Evolutionary conservation across 768 basidiomycete genomes (phyloP).

Genomic region (Suillus discolor): DNA sequence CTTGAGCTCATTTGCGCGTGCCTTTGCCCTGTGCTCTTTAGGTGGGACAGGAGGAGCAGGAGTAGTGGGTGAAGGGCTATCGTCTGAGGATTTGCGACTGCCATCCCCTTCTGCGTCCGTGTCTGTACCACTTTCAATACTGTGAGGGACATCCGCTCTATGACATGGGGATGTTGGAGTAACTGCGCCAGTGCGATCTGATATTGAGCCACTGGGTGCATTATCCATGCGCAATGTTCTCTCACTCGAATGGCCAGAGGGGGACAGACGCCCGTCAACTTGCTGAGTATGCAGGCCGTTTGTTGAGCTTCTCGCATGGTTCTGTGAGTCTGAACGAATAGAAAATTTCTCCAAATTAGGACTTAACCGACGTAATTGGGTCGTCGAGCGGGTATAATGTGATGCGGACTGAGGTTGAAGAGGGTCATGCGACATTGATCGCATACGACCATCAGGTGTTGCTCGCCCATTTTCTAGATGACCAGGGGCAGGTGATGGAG

Average conservation of each 20-base stretch:
- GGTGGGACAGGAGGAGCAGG: conserved; percentile 48
- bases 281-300: conserved; percentile 8
- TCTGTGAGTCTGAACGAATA: conserved; percentile 34
- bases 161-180: conserved; percentile 62
- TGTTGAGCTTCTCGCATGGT: conserved; percentile 8
- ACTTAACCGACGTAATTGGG: conserved; percentile 27
- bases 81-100: conserved; percentile 31
- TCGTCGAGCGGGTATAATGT: conserved; percentile 5
- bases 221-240: conserved; percentile 21
- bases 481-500: conserved; percentile 39
- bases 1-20: conserved; percentile 31
- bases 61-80: conserved; percentile 21
- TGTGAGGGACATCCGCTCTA: conserved; percentile 68
- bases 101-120: conserved; percentile 61
- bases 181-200: conserved; percentile 23
- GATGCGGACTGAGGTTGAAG: conserved; percentile 11
- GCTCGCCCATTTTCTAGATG: conserved; percentile 30
- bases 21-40: conserved; percentile 37
- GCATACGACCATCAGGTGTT: conserved; percentile 43
- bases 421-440: conserved; percentile 37
- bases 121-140: conserved; percentile 75
- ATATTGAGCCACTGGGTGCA: conserved; percentile 21
- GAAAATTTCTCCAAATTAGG: conserved; percentile 39
- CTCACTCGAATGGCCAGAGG: conserved; percentile 10
- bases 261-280: conserved; percentile 17